A percentile compares a stretch with the other conserved stretches of the same genome.
These are phyloP conservation scores for Cydonia oblonga DNA, from an alignment of 331 rosid genomes.

Conservation along the genomic window DNA sequence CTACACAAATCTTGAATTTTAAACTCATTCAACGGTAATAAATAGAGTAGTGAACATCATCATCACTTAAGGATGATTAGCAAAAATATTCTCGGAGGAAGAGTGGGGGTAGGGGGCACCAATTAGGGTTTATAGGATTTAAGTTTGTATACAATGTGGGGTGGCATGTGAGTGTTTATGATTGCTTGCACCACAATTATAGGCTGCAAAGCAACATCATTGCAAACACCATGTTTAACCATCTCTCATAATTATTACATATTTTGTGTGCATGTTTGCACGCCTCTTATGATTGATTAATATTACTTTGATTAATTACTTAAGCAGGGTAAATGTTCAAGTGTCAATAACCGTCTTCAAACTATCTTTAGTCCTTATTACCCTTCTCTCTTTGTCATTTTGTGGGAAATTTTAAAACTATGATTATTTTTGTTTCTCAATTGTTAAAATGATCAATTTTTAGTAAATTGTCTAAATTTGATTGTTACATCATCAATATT, in stretches of 20 bases:
- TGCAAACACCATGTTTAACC: slow-evolving; percentile 17
- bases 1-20: too few relatives aligned
- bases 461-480: too few relatives aligned
- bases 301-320: neutral
- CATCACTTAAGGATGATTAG: slow-evolving; percentile 8
- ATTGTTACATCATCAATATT: too few relatives aligned
- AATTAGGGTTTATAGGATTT: neutral
- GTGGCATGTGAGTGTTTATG: slow-evolving; percentile 31
- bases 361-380: too few relatives aligned
- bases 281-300: slow-evolving; percentile 6
- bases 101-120: slow-evolving; percentile 21
- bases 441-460: too few relatives aligned
- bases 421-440: too few relatives aligned
- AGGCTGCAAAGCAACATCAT: slow-evolving; percentile 39
- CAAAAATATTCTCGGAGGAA: neutral
- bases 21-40: too few relatives aligned
- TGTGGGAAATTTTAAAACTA: too few relatives aligned
- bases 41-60: too few relatives aligned
- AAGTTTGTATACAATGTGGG: slow-evolving; percentile 5
- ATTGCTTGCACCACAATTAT: slow-evolving; percentile 30
- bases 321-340: neutral
- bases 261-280: neutral
- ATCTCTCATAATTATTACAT: slow-evolving; percentile 6
- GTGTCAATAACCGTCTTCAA: too few relatives aligned
- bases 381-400: too few relatives aligned